A percentile compares a stretch with the other conserved stretches of the same genome.
phyloP scores from a whole-genome alignment of 495 filamentous ascomycete species.

The Podospora didyma region DNA sequence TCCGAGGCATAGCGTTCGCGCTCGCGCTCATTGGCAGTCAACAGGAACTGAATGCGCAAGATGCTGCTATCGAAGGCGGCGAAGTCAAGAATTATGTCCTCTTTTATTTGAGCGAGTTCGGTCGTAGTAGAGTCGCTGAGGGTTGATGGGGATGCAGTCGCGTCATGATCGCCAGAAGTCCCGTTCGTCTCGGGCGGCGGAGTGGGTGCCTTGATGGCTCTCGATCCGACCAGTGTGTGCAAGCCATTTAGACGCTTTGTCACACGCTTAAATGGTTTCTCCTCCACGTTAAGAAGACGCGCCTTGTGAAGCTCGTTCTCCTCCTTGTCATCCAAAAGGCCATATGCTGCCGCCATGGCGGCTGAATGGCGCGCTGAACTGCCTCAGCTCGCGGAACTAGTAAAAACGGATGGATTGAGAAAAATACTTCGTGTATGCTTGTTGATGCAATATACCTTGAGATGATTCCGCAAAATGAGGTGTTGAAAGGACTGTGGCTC shows the following conservation, averaged over 20 bases:
- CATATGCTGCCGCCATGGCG: conserved; percentile 27
- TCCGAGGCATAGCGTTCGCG: conserved; percentile 80
- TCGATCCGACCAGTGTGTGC: conserved; percentile 52
- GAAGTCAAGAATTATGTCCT: conserved; percentile 87
- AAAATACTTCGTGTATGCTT: too few relatives aligned
- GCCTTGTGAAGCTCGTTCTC: conserved; percentile 86
- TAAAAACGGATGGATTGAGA: too few relatives aligned
- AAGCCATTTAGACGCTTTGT: conserved; percentile 71
- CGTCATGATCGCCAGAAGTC: conserved; percentile 13
- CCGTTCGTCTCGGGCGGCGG: conserved; percentile 62
- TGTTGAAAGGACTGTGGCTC: too few relatives aligned
- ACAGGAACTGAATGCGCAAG: conserved; percentile 81
- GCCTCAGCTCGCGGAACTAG: too few relatives aligned
- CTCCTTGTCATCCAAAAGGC: conserved; percentile 47
- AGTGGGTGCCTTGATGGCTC: conserved; percentile 57
- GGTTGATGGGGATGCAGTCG: conserved; percentile 26
- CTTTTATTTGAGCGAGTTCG: conserved; percentile 59
- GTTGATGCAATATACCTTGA: too few relatives aligned
- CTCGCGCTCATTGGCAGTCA: conserved; percentile 77
- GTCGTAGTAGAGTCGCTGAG: conserved; percentile 20
- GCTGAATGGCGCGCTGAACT: neutral
- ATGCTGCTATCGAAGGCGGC: conserved; percentile 84
- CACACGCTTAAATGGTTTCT: conserved; percentile 87
- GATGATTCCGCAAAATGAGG: too few relatives aligned
- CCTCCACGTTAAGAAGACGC: conserved; percentile 87